phyloP scores from a whole-genome alignment of 1,284 basidiomycete species.

The Trametes hirsuta region DNA sequence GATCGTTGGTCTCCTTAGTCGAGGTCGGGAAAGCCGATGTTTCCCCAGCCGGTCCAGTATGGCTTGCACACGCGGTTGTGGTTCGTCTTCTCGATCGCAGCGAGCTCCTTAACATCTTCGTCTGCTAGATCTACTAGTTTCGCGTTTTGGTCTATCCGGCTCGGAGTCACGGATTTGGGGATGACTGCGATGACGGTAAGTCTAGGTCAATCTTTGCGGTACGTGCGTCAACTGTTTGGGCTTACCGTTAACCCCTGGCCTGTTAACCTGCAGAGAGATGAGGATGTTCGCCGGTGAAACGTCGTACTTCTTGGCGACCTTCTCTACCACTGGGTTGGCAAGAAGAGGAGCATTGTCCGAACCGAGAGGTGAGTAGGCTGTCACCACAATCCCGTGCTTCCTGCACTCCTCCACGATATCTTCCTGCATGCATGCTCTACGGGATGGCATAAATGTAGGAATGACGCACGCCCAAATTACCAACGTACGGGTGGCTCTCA shows the following conservation, averaged over 20 bases:
- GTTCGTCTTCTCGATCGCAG: slow-evolving; percentile 56
- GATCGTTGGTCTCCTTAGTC: slow-evolving; percentile 24
- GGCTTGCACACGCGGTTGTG: slow-evolving; percentile 68
- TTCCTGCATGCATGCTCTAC: slow-evolving; percentile 63
- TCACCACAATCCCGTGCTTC: slow-evolving; percentile 65
- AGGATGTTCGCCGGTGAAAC: slow-evolving; percentile 62
- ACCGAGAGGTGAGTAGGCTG: slow-evolving; percentile 80
- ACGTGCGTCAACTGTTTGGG: background rate
- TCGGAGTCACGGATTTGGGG: slow-evolving; percentile 64
- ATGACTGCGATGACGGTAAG: slow-evolving; percentile 44
- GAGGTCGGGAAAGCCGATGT: slow-evolving; percentile 65
- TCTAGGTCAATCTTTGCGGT: background rate
- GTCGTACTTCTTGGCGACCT: slow-evolving; percentile 56
- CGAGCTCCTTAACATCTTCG: slow-evolving; percentile 59
- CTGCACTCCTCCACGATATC: slow-evolving; percentile 65
- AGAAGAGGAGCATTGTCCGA: slow-evolving; percentile 77
- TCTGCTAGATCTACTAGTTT: slow-evolving; percentile 59
- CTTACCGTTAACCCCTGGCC: slow-evolving; percentile 55
- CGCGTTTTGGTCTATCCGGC: slow-evolving; percentile 61
- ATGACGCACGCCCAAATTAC: background rate
- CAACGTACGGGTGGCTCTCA: slow-evolving; percentile 72
- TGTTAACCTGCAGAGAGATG: slow-evolving; percentile 69
- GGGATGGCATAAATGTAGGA: background rate
- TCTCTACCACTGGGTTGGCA: slow-evolving; percentile 54
- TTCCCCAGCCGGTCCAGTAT: slow-evolving; percentile 63